Evolutionary conservation across 2,329 filamentous ascomycete genomes (phyloP).

Genomic region (Aspergillus ibericus): DNA sequence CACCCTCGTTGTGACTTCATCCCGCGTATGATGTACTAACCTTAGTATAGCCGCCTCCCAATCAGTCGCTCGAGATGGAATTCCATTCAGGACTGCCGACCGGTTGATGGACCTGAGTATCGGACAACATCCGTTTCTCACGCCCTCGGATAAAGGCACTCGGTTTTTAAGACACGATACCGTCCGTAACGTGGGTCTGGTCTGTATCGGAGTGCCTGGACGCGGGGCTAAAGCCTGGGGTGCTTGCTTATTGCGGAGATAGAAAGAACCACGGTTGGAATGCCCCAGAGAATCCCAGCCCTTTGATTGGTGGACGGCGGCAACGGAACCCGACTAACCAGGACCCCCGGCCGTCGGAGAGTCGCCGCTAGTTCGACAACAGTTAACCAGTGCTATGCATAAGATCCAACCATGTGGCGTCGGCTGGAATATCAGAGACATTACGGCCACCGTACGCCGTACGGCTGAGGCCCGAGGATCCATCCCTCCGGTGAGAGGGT

Average conservation of each 20-base stretch:
- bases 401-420: background rate
- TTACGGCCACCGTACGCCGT: background rate
- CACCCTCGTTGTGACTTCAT: background rate
- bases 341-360: background rate
- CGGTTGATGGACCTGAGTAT: background rate
- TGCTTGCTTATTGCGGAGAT: conserved; percentile 1
- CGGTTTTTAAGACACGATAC: background rate
- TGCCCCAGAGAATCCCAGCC: background rate
- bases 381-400: background rate
- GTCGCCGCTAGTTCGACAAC: background rate
- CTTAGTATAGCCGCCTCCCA: background rate
- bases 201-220: background rate
- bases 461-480: background rate
- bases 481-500: background rate
- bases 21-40: background rate
- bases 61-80: background rate
- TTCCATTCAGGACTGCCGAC: background rate
- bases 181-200: background rate
- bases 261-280: background rate
- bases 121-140: background rate
- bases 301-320: background rate
- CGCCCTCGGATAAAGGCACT: background rate
- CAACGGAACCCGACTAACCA: background rate
- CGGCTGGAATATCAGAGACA: background rate
- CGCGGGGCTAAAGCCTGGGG: conserved; percentile 1